Percentiles rank a stretch among this genome's conserved stretches.
phyloP scores from a whole-genome alignment of 2,329 filamentous ascomycete species.

The Diaporthe citri region DNA sequence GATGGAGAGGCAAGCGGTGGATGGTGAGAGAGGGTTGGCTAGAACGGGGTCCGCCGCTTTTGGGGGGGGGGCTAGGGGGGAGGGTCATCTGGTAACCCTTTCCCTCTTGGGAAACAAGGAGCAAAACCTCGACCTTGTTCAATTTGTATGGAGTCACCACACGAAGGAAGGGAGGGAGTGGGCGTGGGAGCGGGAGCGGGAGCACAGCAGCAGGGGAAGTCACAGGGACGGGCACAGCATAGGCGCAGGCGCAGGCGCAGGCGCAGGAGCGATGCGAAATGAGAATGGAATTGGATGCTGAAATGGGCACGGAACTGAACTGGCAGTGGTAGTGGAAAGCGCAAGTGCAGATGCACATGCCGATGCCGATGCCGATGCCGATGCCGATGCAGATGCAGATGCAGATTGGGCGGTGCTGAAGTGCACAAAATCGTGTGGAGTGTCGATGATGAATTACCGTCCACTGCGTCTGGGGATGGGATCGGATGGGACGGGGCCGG shows the following conservation, averaged over 20 bases:
- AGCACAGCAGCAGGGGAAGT: neutral
- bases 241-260: neutral
- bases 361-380: neutral
- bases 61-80: neutral
- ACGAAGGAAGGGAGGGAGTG: neutral
- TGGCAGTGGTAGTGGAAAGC: neutral
- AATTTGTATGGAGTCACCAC: neutral
- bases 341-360: neutral
- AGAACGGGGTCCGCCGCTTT: too few relatives aligned
- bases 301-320: neutral
- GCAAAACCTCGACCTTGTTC: neutral
- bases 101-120: neutral
- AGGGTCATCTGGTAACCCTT: neutral
- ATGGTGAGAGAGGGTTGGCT: neutral
- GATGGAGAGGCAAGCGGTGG: constrained; percentile 11
- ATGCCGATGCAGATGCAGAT: neutral
- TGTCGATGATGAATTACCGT: neutral
- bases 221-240: neutral
- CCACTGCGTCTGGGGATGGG: neutral
- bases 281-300: neutral
- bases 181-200: neutral
- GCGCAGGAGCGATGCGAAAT: too few relatives aligned
- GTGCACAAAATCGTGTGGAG: neutral
- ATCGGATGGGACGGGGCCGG: neutral
- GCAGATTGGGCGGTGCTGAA: neutral